These are phyloP conservation scores for Fraxinus sp. DNA, from an alignment of 305 asterid genomes.

Conservation along the genomic window DNA sequence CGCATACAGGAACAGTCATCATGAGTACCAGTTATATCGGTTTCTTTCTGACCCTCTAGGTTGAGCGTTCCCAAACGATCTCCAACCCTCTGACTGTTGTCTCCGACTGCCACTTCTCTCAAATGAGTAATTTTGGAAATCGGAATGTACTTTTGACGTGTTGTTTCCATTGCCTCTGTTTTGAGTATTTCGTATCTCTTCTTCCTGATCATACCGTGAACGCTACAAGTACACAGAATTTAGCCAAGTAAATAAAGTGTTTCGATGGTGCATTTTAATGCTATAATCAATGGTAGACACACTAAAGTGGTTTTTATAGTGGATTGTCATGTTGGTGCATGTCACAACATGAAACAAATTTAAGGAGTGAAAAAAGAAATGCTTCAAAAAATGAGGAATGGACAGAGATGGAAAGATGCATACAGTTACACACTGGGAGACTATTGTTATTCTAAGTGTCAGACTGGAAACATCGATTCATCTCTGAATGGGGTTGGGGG, in stretches of 20 bases:
- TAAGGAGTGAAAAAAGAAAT: not conserved
- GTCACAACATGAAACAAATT: not conserved
- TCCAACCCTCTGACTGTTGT: slow-evolving; percentile 52
- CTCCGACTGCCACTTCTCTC: slow-evolving; percentile 53
- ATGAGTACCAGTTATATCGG: slow-evolving; percentile 42
- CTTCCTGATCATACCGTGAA: slow-evolving; percentile 74
- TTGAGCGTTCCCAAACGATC: slow-evolving; percentile 46
- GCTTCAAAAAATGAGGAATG: slow-evolving; percentile 1
- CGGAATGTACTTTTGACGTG: slow-evolving; percentile 37
- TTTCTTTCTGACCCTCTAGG: slow-evolving; percentile 48
- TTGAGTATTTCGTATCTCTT: slow-evolving; percentile 59
- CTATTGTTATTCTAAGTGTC: not conserved
- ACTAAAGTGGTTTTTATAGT: not conserved
- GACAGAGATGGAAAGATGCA: not conserved
- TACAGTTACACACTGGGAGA: not conserved
- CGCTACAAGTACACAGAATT: slow-evolving; percentile 54
- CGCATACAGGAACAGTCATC: slow-evolving; percentile 13
- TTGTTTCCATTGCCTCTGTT: slow-evolving; percentile 47
- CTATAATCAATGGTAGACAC: not conserved
- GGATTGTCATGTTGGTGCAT: not conserved
- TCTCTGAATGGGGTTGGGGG: not conserved
- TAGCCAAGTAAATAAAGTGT: slow-evolving; percentile 19
- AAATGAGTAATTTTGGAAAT: slow-evolving; percentile 42
- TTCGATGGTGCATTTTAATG: not conserved
- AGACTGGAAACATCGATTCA: not conserved